Evolutionary conservation across 192 early-diverging fungal species (phyloP), one percentile per base, ranked within the genome.

Genomic region (Rhizophagus prolifer): DNA sequence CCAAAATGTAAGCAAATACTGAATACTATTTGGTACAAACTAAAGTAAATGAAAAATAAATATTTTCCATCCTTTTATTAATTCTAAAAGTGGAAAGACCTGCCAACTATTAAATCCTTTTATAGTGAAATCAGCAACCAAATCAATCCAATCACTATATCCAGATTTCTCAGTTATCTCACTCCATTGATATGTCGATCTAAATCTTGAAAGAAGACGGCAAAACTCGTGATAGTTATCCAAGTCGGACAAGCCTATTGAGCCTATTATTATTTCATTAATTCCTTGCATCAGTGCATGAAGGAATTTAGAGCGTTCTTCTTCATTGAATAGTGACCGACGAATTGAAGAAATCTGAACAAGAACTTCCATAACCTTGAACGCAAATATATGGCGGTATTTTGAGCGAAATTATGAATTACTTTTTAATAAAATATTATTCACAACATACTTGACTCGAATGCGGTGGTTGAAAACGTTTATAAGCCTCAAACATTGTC

Each of bases 141-240:
- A 47, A 3, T 91, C 82, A 58, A 92, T 86, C 90, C 90, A 92
- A 36, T 90, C 86, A 9, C 82, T 77, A 83, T 92, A 95, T 38
- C 86, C 85, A 5, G 87, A 82, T 61, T 85, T 86, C 36, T 95
- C 93, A 34, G 90, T 86, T n/a, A 97, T 88, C 75, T 96, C 95
- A 36, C 84, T 81, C 68, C 94, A 77, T 66, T 94, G 92, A 79
- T 95, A 92, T 23, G 94, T 91, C 60, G 90, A 86, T 82, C 92
- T 90, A 78, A 96, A 92, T 38, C 95, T 86, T 31, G 91, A 89
- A 58, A 97, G 85, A 79, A 95, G 82, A 21, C 94, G 87, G 75
- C 94, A 93, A 75, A 96, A 88, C 69, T 96, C 94, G 71, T 96
- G 94, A 82, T 92, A 94, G 81, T 93, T 95, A 31, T 90, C 87